Base-by-base conservation (phyloP, 306 rosid genomes). In the Luffa acutangula region DNA sequence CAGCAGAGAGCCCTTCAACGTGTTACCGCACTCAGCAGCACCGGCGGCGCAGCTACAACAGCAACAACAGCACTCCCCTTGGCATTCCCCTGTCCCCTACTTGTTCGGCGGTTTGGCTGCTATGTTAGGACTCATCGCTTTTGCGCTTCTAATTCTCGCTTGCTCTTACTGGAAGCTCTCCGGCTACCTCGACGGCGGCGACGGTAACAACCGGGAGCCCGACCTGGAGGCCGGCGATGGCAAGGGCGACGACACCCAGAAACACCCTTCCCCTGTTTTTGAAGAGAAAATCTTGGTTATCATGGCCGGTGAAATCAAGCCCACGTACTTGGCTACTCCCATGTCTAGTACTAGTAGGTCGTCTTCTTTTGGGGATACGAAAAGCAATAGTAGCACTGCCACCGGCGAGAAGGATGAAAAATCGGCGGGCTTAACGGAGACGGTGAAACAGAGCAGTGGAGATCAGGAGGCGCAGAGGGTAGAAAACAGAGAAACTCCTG, bases 141-240 rank as follows among this genome's bases (percentile, higher is more conserved):
- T 96, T 37, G 97, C 99, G 9, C 97, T 96, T 15, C 85, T 96
- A 65, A 93, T 96, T 69, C 91, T 96, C 3, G 98, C 99, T 8
- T 96, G 99, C 43, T 96, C 99, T 52, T 96, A 96, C 60, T 93
- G 99, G 99, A 96, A 87, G 75, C 97, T 96, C n/a, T 93, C 99
- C 0, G 96, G 98, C 3, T 87, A 87, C 86, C 90, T 90, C 0
- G 97, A 91, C 11, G 79, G 81, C 13, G 80, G 81, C 75, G 87
- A 81, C 20, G 82, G 76, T 7, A 57, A 15, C 75, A 52, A 63
- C 60, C 18, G 52, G 65, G 57, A 87, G 15, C 60, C 81, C 11
- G 96, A 93, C 89, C 81, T 90, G 3, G 99, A 96, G 76, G 83
- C 93, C 0, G 97, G 89, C 0, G 88, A 80, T 31, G 82, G 70